Evolutionary conservation across 495 filamentous ascomycete genomes (phyloP), one percentile per base, ranked within the genome.

Genomic region (Penicillium bovifimosum): DNA sequence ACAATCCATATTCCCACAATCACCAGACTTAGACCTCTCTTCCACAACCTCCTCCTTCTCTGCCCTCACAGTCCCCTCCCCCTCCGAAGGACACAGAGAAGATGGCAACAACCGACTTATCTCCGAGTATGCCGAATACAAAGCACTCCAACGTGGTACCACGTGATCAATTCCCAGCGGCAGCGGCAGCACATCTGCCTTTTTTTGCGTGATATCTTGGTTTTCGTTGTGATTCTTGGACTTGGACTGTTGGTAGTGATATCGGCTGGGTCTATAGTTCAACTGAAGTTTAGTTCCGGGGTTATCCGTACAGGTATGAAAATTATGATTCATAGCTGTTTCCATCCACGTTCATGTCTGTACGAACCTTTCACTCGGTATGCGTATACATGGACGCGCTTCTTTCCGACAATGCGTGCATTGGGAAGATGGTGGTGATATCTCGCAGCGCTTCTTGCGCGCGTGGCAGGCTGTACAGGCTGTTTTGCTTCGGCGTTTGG

Each of bases 371-470:
- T 28, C 46, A 11, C 18, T 41, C 26, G 46, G 47, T 33, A 58
- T 50, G 1, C 54, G 50, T 13, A 58, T 35, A 26, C 58, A 60
- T 9, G n/a, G 9, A 27, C 54, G 54, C 1, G 29, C 42, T 17
- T 60, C 58, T 20, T 42, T 44, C 14, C 35, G 41, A 26, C 58
- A 60, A 31, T 54, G 50, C 6, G 54, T 54, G 31, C 58, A 60
- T 28, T 49, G 54, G 9, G 32, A 31, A 18, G 50, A 43, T 16
- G 41, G 45, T 5, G 54, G 50, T 4, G 31, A 38, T 6, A 32
- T 38, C 0, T 58, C 47, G 7, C 58, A 60, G 14, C 58, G 45
- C 54, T 60, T 60, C 34, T 60, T 60, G 7, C 58, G 54, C 9
- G 32, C 18, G 33, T 60, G 50, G 29, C 58, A 60, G 4, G 54